Evolutionary conservation across 805 yeast genomes (phyloP), one percentile per base, ranked within the genome.

Genomic region (Tetrapisispora namnaoensis): DNA sequence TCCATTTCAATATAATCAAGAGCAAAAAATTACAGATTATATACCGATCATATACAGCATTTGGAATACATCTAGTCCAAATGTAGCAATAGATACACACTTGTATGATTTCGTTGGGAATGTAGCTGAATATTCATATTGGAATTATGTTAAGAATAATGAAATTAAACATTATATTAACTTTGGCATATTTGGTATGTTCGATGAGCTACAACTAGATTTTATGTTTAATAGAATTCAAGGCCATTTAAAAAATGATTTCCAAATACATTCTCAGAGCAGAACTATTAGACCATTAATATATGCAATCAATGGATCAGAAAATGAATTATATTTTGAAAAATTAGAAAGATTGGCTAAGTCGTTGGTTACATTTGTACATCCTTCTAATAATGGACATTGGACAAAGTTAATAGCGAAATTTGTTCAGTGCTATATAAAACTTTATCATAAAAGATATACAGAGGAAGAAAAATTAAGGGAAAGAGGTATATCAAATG

Each of bases 381-480:
- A 93, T 63, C 99, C 99, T 7, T 89, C 98, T 0, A 90, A 90
- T 62, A 65, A 73, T n/a, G 98, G 96, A 0, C 74, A 75, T n/a
- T 90, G 98, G 97, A 77, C 95, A 0, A 66, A 75, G 27, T 70
- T 82, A 4, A 76, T 91, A 30, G 74, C 95, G 0, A 78, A 78
- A 49, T 74, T 86, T 27, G 69, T 85, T n/a, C 74, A 76, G 51
- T 75, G 79, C 41, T 67, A 87, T 46, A 75, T 81, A 0, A 70
- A 74, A 44, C 76, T 76, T 53, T 80, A 79, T 50, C 87, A 82
- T 58, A 75, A 76, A 47, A 72, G 95, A 57, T 68, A 61, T 37
- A 67, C 73, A 46, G 66, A 71, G 47, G 90, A 83, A 56, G 65
- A 62, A 32, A 68, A 69, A 46, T 56, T 57, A 5, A 3, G 50